These are phyloP conservation scores for Fusarium humuli DNA, from an alignment of 2,329 filamentous ascomycete species.

Conservation along the genomic window DNA sequence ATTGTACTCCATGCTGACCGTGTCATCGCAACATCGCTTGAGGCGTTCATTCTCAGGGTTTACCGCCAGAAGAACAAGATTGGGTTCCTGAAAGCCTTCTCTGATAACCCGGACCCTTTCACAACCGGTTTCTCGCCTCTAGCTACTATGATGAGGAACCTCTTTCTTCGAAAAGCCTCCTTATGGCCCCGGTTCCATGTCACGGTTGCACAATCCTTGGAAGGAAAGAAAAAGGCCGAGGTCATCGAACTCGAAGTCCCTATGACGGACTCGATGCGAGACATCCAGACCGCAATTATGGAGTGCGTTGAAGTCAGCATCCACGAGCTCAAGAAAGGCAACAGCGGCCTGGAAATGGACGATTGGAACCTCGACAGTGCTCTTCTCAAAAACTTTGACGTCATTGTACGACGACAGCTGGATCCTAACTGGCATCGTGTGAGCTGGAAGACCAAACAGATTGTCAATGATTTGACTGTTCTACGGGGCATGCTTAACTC, in stretches of 20 bases:
- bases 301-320: conserved; percentile 97
- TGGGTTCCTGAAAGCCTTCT: conserved; percentile 96
- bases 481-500: conserved; percentile 84
- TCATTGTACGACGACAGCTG: conserved; percentile 86
- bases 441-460: conserved; percentile 94
- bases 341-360: conserved; percentile 91
- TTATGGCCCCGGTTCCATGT: conserved; percentile 96
- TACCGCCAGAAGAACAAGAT: conserved; percentile 94
- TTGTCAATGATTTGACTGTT: conserved; percentile 88
- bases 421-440: conserved; percentile 98
- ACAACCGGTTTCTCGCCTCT: conserved; percentile 88
- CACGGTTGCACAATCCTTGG: conserved; percentile 86
- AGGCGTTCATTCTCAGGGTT: conserved; percentile 94
- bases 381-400: conserved; percentile 90
- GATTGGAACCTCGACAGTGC: conserved; percentile 97
- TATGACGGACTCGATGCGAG: conserved; percentile 93
- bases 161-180: conserved; percentile 89
- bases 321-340: conserved; percentile 90
- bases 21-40: conserved; percentile 85
- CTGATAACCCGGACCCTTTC: conserved; percentile 92
- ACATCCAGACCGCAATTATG: conserved; percentile 93
- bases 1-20: conserved; percentile 90
- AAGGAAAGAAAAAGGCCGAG: conserved; percentile 93
- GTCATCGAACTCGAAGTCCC: conserved; percentile 96
- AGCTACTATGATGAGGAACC: conserved; percentile 86